Conservation (phyloP, 2,329 filamentous ascomycete species). For the Fusarium acutatum region DNA sequence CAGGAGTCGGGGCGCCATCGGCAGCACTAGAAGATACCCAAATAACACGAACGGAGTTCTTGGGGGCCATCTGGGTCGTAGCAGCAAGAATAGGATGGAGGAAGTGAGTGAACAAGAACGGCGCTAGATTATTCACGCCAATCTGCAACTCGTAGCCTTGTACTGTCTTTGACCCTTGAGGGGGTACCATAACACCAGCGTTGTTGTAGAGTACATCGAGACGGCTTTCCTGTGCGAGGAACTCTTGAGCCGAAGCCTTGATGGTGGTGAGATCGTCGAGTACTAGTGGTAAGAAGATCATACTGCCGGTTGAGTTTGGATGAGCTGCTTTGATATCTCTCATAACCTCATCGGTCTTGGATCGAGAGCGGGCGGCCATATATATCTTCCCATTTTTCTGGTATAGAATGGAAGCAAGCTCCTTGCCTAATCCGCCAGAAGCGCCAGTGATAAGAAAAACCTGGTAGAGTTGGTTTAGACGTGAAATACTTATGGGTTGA, state of each 20-base stretch:
- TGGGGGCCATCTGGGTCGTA: conserved; percentile 43
- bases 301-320: conserved; percentile 44
- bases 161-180: conserved; percentile 47
- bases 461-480: too few species aligned
- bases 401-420: conserved; percentile 62
- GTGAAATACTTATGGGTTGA: too few species aligned
- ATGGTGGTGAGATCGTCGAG: conserved; percentile 53
- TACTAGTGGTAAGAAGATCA: conserved; percentile 49
- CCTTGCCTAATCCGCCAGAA: conserved; percentile 55
- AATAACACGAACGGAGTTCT: conserved; percentile 40
- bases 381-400: conserved; percentile 60
- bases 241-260: conserved; percentile 48
- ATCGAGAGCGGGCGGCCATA: conserved; percentile 55
- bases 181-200: conserved; percentile 52
- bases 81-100: conserved; percentile 30
- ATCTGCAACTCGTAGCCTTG: conserved; percentile 53
- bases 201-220: conserved; percentile 56
- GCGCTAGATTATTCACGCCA: conserved; percentile 50
- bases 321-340: conserved; percentile 48
- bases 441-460: conserved; percentile 53
- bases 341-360: conserved; percentile 54
- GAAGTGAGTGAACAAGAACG: conserved; percentile 51
- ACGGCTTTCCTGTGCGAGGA: conserved; percentile 47
- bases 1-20: neutral
- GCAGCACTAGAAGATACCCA: conserved; percentile 25